A percentile compares a stretch with the other conserved stretches of the same genome.
Evolutionary conservation across 2,329 filamentous ascomycete genomes (phyloP).

Genomic region (Escovopsis weberi): DNA sequence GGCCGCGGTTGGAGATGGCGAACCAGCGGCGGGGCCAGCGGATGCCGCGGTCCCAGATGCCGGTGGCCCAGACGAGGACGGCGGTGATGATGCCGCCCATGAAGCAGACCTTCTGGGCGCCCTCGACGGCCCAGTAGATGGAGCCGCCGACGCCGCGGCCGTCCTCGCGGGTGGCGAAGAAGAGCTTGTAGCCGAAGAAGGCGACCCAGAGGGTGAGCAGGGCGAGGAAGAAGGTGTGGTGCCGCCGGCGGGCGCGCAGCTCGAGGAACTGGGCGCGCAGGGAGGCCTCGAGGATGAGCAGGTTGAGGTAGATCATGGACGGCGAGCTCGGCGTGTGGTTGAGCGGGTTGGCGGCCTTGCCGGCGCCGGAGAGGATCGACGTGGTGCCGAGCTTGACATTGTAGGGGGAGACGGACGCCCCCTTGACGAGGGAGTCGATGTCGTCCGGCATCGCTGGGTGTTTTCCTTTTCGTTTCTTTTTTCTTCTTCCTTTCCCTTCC

Average conservation of each 20-base stretch:
- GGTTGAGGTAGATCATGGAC: conserved; percentile 94
- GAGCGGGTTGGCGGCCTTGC: conserved; percentile 51
- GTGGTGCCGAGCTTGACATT: conserved; percentile 26
- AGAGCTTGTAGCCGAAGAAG: conserved; percentile 80
- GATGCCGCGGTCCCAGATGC: conserved; percentile 90
- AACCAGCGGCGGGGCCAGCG: conserved; percentile 91
- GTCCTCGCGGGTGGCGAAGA: conserved; percentile 91
- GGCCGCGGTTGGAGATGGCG: conserved; percentile 71
- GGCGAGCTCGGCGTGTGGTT: conserved; percentile 76
- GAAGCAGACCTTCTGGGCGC: conserved; percentile 77
- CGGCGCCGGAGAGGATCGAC: conserved; percentile 28
- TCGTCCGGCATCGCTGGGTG: conserved; percentile 40
- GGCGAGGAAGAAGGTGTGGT: conserved; percentile 84
- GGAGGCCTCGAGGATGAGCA: conserved; percentile 90
- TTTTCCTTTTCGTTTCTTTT: too few relatives aligned
- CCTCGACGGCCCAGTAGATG: conserved; percentile 93
- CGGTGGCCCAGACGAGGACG: conserved; percentile 81
- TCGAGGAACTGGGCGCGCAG: conserved; percentile 87
- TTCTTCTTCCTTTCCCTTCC: too few relatives aligned
- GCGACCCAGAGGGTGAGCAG: conserved; percentile 67
- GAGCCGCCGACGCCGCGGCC: conserved; percentile 80
- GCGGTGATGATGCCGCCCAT: conserved; percentile 81
- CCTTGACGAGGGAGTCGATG: conserved; percentile 86
- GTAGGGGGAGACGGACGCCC: conserved; percentile 54
- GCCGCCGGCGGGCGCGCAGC: conserved; percentile 70